Percentiles rank a stretch among this genome's conserved stretches.
Evolutionary conservation across 345 rosid species (phyloP).

Genomic region (Camelina hispida): DNA sequence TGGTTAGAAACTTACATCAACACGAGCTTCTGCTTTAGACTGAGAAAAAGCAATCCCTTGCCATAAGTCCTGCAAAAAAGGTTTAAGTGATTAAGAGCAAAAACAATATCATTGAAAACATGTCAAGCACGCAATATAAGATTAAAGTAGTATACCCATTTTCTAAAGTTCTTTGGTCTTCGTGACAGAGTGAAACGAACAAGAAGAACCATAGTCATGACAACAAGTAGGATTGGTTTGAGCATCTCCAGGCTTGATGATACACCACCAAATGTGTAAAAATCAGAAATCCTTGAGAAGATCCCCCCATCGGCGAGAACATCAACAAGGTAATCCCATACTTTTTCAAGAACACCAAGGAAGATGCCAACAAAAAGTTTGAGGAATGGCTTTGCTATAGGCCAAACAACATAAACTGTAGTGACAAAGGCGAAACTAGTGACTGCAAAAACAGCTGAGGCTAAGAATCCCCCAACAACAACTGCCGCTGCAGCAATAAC

Average conservation of each 20-base stretch:
- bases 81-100: conserved; percentile 15
- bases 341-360: conserved; percentile 59
- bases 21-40: conserved; percentile 99
- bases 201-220: conserved; percentile 85
- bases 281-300: conserved; percentile 63
- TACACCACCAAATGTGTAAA: conserved; percentile 77
- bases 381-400: conserved; percentile 72
- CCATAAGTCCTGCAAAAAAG: conserved; percentile 77
- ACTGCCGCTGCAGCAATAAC: conserved; percentile 85
- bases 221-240: conserved; percentile 72
- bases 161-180: conserved; percentile 93
- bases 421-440: conserved; percentile 75
- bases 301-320: conserved; percentile 68
- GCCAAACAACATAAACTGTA: conserved; percentile 84
- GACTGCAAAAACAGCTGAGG: conserved; percentile 85
- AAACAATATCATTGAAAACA: conserved; percentile 10
- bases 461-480: conserved; percentile 84
- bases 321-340: conserved; percentile 70
- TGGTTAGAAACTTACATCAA: conserved; percentile 68
- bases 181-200: conserved; percentile 91
- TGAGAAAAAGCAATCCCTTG: conserved; percentile 96
- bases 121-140: conserved; percentile 14
- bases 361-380: conserved; percentile 64
- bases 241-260: conserved; percentile 82
- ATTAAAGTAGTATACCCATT: conserved; percentile 66